phyloP scores from a whole-genome alignment of 768 basidiomycete species.

The Suillus cothurnatus region DNA sequence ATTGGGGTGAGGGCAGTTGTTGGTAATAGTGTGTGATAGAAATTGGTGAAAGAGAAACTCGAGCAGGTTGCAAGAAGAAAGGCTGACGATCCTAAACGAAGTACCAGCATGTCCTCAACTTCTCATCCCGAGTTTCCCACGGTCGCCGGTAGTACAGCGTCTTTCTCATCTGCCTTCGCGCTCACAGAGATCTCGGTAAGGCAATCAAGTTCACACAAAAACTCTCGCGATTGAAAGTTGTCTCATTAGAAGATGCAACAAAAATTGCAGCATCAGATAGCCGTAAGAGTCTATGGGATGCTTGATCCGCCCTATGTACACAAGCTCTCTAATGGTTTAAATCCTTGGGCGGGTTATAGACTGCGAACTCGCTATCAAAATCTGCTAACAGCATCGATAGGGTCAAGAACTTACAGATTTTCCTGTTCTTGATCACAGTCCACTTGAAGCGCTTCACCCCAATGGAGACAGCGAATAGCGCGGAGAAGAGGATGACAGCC shows the following conservation, averaged over 20 bases:
- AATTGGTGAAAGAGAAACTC: slow-evolving; percentile 11
- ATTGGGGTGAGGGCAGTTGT: not conserved
- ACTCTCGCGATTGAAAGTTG: slow-evolving; percentile 5
- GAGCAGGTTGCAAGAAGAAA: not conserved
- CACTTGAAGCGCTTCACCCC: slow-evolving; percentile 98
- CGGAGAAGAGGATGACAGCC: slow-evolving; percentile 91
- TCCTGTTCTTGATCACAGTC: slow-evolving; percentile 89
- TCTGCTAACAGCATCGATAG: slow-evolving; percentile 10
- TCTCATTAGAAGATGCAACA: slow-evolving; percentile 28
- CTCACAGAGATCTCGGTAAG: not conserved
- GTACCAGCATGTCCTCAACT: not conserved
- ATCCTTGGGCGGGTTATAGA: slow-evolving; percentile 43
- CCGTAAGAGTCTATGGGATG: slow-evolving; percentile 29
- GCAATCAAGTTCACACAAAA: not conserved
- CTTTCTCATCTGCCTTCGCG: not conserved
- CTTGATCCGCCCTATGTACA: slow-evolving; percentile 10
- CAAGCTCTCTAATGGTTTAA: slow-evolving; percentile 31
- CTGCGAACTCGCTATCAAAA: slow-evolving; percentile 20
- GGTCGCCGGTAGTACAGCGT: slow-evolving; percentile 3
- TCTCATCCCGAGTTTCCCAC: slow-evolving; percentile 23
- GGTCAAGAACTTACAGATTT: slow-evolving; percentile 66
- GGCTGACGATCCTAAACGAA: not conserved
- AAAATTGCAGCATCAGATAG: slow-evolving; percentile 23
- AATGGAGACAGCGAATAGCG: slow-evolving; percentile 76
- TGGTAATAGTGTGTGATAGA: slow-evolving; percentile 9